These are phyloP conservation scores for Wallacemonas sp. DNA, from an alignment of 208 protist species.

Conservation along the genomic window DNA sequence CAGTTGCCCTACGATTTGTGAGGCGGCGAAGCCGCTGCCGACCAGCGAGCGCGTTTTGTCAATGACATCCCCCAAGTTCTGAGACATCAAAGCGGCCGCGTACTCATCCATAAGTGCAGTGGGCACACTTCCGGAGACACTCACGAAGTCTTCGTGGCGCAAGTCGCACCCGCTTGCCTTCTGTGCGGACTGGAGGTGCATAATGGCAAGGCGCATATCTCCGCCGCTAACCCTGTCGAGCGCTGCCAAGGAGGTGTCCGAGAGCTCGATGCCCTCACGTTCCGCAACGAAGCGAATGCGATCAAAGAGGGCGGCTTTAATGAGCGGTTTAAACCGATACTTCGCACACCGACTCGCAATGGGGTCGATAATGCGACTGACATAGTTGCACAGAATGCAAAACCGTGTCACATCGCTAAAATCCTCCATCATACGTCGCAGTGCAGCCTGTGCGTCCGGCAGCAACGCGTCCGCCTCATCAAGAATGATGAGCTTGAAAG, in stretches of 20 bases:
- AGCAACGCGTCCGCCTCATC: conserved; percentile 99
- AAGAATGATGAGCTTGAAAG: conserved; percentile 99
- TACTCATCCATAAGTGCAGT: conserved; percentile 46
- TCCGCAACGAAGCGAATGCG: conserved; percentile 88
- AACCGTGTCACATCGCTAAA: conserved; percentile 98
- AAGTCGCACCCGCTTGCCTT: conserved; percentile 81
- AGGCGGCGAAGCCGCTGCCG: conserved; percentile 66
- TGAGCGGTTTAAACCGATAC: conserved; percentile 98
- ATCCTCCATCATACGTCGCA: conserved; percentile 98
- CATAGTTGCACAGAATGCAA: conserved; percentile 99
- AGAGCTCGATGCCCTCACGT: conserved; percentile 83
- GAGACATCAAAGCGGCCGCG: conserved; percentile 46
- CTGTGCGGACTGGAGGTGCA: conserved; percentile 93
- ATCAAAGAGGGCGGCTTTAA: conserved; percentile 71
- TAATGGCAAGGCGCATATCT: conserved; percentile 97
- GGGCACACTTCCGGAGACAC: conserved; percentile 86
- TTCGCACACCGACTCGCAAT: conserved; percentile 99
- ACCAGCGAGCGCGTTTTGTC: conserved; percentile 54
- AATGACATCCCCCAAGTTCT: conserved; percentile 57
- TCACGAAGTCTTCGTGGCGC: conserved; percentile 74
- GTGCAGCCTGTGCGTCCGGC: conserved; percentile 96
- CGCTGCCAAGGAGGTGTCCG: conserved; percentile 53
- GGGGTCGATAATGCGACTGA: conserved; percentile 98
- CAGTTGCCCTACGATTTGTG: conserved; percentile 76
- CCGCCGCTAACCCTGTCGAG: conserved; percentile 91